These are phyloP conservation scores for Hyaloperonospora arabidopsidis DNA, from an alignment of 352 stramenopile species.

Conservation along the genomic window DNA sequence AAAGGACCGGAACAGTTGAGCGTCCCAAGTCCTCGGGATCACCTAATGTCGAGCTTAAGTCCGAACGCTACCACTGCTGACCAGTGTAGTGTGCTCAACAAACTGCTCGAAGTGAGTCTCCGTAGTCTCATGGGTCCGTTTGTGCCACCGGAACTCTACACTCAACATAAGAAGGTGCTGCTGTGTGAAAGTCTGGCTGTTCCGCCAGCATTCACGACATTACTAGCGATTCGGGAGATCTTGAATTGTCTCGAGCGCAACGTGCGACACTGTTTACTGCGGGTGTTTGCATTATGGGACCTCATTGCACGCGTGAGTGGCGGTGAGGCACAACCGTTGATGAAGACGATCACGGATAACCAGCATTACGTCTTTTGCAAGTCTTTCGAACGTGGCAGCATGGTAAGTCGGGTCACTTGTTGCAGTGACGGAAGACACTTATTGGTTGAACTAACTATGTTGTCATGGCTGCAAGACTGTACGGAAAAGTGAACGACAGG, in stretches of 20 bases:
- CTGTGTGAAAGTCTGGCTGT: slow-evolving; percentile 26
- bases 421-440: background rate
- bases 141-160: slow-evolving; percentile 39
- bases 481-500: slow-evolving; percentile 33
- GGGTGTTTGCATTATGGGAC: slow-evolving; percentile 49
- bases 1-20: slow-evolving; percentile 9
- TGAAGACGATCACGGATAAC: slow-evolving; percentile 42
- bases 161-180: slow-evolving; percentile 35
- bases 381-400: slow-evolving; percentile 48
- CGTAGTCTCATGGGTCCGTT: slow-evolving; percentile 53
- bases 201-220: slow-evolving; percentile 32
- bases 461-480: slow-evolving; percentile 21
- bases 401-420: slow-evolving; percentile 28
- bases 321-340: slow-evolving; percentile 26
- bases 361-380: slow-evolving; percentile 55
- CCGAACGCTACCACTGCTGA: slow-evolving; percentile 13
- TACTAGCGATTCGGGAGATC: slow-evolving; percentile 40
- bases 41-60: slow-evolving; percentile 14
- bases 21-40: slow-evolving; percentile 13
- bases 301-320: slow-evolving; percentile 37
- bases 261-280: slow-evolving; percentile 46
- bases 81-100: slow-evolving; percentile 38
- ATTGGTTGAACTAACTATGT: slow-evolving; percentile 2
- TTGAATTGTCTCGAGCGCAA: slow-evolving; percentile 40
- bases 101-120: slow-evolving; percentile 63